These are phyloP conservation scores for Flueggea neowawraea DNA, from an alignment of 441 rosid genomes.

Conservation along the genomic window DNA sequence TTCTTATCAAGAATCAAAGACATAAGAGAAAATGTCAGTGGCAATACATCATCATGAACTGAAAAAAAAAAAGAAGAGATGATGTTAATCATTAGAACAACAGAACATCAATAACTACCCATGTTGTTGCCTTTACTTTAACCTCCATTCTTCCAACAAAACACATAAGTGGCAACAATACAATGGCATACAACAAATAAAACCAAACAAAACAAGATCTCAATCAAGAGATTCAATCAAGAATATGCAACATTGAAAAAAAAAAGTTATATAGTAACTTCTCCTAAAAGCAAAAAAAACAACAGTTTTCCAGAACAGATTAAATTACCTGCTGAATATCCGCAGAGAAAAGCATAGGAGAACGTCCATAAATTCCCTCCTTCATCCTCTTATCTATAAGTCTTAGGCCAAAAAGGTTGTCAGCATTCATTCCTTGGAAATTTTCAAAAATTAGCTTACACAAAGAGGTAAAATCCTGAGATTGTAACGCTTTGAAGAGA, in stretches of 20 bases:
- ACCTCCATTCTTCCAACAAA: no score
- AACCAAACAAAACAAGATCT: not conserved
- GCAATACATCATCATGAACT: not conserved
- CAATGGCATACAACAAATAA: not conserved
- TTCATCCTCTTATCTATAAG: conserved; percentile 68
- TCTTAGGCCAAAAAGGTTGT: conserved; percentile 44
- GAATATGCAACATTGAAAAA: no score
- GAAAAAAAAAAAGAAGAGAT: no score
- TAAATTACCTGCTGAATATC: conserved; percentile 67
- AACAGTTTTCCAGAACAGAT: conserved; percentile 9
- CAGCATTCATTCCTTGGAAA: conserved; percentile 62
- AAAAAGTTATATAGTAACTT: no score
- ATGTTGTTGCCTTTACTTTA: no score
- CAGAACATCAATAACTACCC: no score
- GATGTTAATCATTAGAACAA: no score
- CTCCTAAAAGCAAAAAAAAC: no score
- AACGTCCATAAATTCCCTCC: conserved; percentile 66
- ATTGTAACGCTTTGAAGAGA: conserved; percentile 54
- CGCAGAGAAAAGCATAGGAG: conserved; percentile 52
- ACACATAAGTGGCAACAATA: not conserved
- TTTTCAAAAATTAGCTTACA: conserved; percentile 70
- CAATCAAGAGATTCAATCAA: no score
- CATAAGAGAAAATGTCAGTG: not conserved
- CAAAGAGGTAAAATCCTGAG: conserved; percentile 69
- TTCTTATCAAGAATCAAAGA: not conserved